A percentile compares a stretch with the other conserved stretches of the same genome.
Evolutionary conservation across 257 asterid genomes (phyloP).

Genomic region (Penstemon newberryi): DNA sequence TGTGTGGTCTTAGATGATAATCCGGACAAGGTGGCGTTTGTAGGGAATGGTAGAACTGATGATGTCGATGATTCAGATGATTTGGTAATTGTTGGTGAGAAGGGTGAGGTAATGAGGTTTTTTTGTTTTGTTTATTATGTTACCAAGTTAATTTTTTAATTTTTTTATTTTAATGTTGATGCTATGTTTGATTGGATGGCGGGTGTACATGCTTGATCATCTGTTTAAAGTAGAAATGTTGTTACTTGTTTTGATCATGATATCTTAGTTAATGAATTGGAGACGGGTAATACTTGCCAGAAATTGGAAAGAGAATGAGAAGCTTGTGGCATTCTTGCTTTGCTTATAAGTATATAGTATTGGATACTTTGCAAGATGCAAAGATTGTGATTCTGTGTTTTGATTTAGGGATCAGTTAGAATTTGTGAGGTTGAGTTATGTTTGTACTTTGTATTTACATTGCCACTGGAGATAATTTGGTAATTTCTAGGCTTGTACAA

Average conservation of each 20-base stretch:
- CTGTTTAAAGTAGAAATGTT: slow-evolving; percentile 8
- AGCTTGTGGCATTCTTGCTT: neutral
- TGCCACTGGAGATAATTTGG: slow-evolving; percentile 20
- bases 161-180: neutral
- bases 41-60: slow-evolving; percentile 28
- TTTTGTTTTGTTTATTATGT: neutral
- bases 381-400: neutral
- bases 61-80: slow-evolving; percentile 57
- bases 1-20: slow-evolving; percentile 77
- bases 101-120: slow-evolving; percentile 72
- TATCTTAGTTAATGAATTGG: neutral
- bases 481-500: slow-evolving; percentile 16
- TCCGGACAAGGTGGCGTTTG: slow-evolving; percentile 49
- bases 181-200: neutral
- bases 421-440: slow-evolving; percentile 1
- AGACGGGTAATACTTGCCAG: neutral
- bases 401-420: neutral
- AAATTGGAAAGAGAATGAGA: neutral
- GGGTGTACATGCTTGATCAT: neutral
- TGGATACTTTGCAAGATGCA: neutral
- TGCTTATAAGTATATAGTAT: neutral
- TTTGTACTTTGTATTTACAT: neutral
- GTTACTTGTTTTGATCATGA: neutral
- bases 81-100: slow-evolving; percentile 61
- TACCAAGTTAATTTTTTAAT: slow-evolving; percentile 4